Base-by-base conservation (phyloP, 768 basidiomycete genomes). In the Mycena venus region DNA sequence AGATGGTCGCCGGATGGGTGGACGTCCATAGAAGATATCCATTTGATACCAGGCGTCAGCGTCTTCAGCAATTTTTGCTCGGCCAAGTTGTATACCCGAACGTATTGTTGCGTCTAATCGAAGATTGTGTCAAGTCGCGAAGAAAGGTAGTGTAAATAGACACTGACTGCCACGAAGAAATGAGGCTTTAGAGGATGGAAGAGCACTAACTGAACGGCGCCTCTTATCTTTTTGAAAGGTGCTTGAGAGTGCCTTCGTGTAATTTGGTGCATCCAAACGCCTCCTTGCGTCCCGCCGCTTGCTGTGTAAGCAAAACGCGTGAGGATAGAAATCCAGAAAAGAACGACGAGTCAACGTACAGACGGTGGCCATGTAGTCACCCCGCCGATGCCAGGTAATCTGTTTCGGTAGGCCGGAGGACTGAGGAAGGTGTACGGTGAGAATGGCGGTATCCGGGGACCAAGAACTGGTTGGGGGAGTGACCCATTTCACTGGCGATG, bases 21-120 rank as follows among this genome's bases (percentile, higher is more conserved):
- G 29, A 99, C 90, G 81, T 99, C 97, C 93, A 99, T 94, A 12
- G 92, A 95, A 40, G 97, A 98, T 80, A 99, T 99, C 98, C 98
- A 99, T 82, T 92, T 93, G 75, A 98, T 95, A 65, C 97, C 97
- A n/a, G 97, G 95, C 80, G 89, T 91, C 55, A 99, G 85, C n/a
- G 98, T 97, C 86, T 96, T 98, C 79, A 99, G 83, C 62, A 99
- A 87, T 80, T 95, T 94, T 85, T 99, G 98, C 79, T 95, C 96
- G 32, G 95, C 92, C 31, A 99, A 89, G 82, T 99, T 97, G 86
- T 99, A 99, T 76, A 99, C 83, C 73, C 97, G 91, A 77, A 99
- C 94, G 83, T 98, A 97, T 82, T 97, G 95, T 82, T 99, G 97
- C 9, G 98, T 99, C 96, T 98, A 80, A 42, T 65, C 34, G 62